These are phyloP conservation scores for Fusarium keratoplasticum DNA, from an alignment of 2,329 filamentous ascomycete species.

Conservation along the genomic window DNA sequence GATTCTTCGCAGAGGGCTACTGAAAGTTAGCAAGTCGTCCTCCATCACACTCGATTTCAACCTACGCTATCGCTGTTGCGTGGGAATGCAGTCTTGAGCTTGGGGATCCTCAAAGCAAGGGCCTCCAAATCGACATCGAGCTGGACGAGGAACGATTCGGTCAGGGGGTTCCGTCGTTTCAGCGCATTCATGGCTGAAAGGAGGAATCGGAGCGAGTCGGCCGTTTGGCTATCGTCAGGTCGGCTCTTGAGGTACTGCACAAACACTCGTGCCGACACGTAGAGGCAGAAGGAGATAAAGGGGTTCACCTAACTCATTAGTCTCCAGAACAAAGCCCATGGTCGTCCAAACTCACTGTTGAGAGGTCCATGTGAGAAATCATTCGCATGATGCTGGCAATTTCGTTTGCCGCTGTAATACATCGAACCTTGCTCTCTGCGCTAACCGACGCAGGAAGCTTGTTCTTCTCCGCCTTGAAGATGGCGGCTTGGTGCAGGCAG, in stretches of 20 bases:
- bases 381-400: slow-evolving; percentile 96
- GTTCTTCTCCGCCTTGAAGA: slow-evolving; percentile 96
- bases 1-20: slow-evolving; percentile 45
- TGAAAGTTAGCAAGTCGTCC: slow-evolving; percentile 33
- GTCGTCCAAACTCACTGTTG: slow-evolving; percentile 69
- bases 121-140: slow-evolving; percentile 91
- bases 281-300: slow-evolving; percentile 94
- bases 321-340: not conserved
- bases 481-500: slow-evolving; percentile 97
- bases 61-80: slow-evolving; percentile 64
- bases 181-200: slow-evolving; percentile 90
- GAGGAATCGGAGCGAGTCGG: slow-evolving; percentile 88
- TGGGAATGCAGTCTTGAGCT: slow-evolving; percentile 66
- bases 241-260: slow-evolving; percentile 95
- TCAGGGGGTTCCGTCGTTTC: slow-evolving; percentile 88
- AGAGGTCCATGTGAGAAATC: slow-evolving; percentile 89
- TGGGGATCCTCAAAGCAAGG: slow-evolving; percentile 71
- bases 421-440: slow-evolving; percentile 91
- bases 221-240: slow-evolving; percentile 84
- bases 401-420: slow-evolving; percentile 92
- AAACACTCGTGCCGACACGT: slow-evolving; percentile 95
- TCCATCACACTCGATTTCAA: slow-evolving; percentile 28
- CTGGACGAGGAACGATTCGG: slow-evolving; percentile 94
- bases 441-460: slow-evolving; percentile 80
- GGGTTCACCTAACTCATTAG: slow-evolving; percentile 81